Evolutionary conservation across 371 early-diverging fungal species (phyloP), one percentile per base, ranked within the genome.

Genomic region (Mucor velutinosus): DNA sequence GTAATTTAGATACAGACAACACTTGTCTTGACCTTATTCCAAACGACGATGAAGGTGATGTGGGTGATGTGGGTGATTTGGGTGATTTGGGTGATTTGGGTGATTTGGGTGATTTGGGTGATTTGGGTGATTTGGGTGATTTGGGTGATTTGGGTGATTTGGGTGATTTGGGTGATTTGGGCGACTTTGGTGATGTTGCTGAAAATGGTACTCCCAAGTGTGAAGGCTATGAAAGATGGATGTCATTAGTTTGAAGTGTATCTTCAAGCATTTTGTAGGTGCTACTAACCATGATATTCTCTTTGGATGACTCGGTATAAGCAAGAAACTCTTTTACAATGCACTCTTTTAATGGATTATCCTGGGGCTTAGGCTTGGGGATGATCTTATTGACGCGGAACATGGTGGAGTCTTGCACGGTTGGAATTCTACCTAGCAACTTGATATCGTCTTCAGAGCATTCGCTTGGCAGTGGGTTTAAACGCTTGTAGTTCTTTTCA

Each of bases 381-480:
- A 56, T 56, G 23, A 32, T 15, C n/a, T 27, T 30, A n/a, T 56
- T 56, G 56, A 56, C 56, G 6, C 56, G 32, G 15, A 56, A n/a
- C 17, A 30, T 30, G 19, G 30, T 56, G 17, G 32, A 32, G 32
- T 56, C 56, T 56, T 56, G 29, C 2, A 30, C 56, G 15, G 32
- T 32, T 17, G 69, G 72, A 17, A 57, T 33, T 23, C 32, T 37
- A 1, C 75, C 75, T 4, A 74, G 51, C 10, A 60, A 49, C 30
- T 12, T 14, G 23, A 74, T 49, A 30, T 75, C 60, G 8, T 37
- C 32, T 10, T 60, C 49, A 19, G 63, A 58, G 6, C 64, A 14
- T 6, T 60, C 74, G 11, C 71, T 67, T 7, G 91, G 87, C 3
- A 88, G 55, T 11, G 87, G 76, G 14, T 79, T 87, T n/a, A 93